phyloP scores from a whole-genome alignment of 2,329 filamentous ascomycete species.

The Periglandula ipomoeae region DNA sequence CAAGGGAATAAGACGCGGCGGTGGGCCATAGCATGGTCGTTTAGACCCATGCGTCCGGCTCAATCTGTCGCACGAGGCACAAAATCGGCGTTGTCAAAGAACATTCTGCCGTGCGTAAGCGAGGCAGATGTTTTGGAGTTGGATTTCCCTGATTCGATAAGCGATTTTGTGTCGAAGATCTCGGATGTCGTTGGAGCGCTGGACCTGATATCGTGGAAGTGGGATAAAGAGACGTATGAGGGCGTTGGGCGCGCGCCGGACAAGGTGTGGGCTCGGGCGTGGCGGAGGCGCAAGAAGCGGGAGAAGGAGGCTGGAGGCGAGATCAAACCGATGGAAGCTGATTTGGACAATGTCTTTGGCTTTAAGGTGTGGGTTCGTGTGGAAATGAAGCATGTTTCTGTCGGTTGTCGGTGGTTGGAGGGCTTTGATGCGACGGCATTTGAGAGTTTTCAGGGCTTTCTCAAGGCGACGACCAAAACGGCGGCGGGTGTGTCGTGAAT shows the following conservation, averaged over 20 bases:
- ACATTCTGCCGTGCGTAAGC: conserved; percentile 32
- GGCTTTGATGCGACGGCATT: conserved; percentile 67
- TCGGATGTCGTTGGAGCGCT: conserved; percentile 43
- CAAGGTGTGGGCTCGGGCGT: conserved; percentile 73
- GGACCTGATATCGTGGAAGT: conserved; percentile 54
- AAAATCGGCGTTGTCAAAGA: conserved; percentile 27
- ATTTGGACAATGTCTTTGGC: conserved; percentile 37
- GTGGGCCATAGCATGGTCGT: conserved; percentile 90
- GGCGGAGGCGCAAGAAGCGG: conserved; percentile 50
- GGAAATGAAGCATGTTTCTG: conserved; percentile 29
- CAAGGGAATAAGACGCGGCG: conserved; percentile 71
- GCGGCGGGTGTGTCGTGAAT: conserved; percentile 1
- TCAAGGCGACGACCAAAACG: conserved; percentile 38
- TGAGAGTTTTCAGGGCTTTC: conserved; percentile 79
- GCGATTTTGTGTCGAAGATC: conserved; percentile 24
- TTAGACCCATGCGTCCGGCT: conserved; percentile 54
- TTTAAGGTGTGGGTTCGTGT: conserved; percentile 46
- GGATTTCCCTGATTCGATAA: conserved; percentile 32
- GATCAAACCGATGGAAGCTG: conserved; percentile 13
- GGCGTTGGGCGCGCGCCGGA: conserved; percentile 56
- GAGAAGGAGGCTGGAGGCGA: conserved; percentile 33
- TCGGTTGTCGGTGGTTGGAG: conserved; percentile 55
- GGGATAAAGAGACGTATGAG: conserved; percentile 41
- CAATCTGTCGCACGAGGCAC: conserved; percentile 35
- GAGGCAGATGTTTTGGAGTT: conserved; percentile 35